Conservation (phyloP, 2,329 filamentous ascomycete genomes). For the Epichloe uncinata region DNA sequence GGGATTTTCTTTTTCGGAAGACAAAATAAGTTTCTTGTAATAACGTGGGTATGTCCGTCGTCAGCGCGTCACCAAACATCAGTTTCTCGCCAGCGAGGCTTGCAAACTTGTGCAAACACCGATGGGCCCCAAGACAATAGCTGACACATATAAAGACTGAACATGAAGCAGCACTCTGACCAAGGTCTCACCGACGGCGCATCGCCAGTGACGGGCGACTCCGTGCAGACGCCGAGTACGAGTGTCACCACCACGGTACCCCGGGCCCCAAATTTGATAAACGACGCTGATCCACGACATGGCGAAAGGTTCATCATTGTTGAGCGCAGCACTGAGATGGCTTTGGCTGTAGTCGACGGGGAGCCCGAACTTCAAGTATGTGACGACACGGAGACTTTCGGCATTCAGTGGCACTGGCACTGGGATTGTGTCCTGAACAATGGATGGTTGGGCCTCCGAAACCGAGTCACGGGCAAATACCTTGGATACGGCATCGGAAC, state of each 20-base stretch:
- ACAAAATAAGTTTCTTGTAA: rapidly evolving
- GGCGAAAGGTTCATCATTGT: neutral
- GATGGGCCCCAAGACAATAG: too few relatives aligned
- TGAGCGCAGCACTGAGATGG: neutral
- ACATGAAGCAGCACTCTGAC: too few relatives aligned
- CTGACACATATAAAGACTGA: too few relatives aligned
- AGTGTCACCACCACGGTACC: too few relatives aligned
- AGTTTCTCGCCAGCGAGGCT: too few relatives aligned
- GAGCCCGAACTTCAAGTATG: neutral
- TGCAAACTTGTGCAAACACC: too few relatives aligned
- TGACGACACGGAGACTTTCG: neutral
- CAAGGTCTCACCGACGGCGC: too few relatives aligned
- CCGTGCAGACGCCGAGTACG: neutral
- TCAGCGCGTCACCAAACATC: too few relatives aligned
- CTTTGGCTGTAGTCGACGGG: neutral
- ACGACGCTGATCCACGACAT: neutral
- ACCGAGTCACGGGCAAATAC: neutral
- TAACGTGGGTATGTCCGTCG: too few relatives aligned
- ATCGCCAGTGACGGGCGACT: too few relatives aligned
- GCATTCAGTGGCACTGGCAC: neutral
- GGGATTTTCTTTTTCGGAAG: too few relatives aligned
- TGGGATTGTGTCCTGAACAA: neutral
- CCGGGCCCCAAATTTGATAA: too few relatives aligned
- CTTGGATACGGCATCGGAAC: neutral
- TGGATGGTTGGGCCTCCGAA: neutral